phyloP scores from a whole-genome alignment of 805 yeast genomes.

The Cyberlindnera meyerae region DNA sequence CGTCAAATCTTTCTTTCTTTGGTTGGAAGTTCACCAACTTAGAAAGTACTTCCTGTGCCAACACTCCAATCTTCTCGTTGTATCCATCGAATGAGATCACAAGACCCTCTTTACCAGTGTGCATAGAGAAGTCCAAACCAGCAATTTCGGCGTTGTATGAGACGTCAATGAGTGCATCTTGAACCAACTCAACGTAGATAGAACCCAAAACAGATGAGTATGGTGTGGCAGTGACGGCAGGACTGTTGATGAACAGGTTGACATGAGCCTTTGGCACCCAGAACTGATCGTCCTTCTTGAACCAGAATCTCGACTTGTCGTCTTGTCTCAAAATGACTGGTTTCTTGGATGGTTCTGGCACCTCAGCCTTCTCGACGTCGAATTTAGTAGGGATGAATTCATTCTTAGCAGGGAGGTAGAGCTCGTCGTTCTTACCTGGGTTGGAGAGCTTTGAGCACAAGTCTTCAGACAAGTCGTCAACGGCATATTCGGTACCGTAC shows the following conservation, averaged over 20 bases:
- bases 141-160: slow-evolving; percentile 84
- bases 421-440: slow-evolving; percentile 28
- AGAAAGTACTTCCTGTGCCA: slow-evolving; percentile 56
- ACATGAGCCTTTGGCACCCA: slow-evolving; percentile 83
- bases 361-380: slow-evolving; percentile 43
- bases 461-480: slow-evolving; percentile 38
- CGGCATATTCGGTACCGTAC: slow-evolving; percentile 83
- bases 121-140: slow-evolving; percentile 57
- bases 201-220: slow-evolving; percentile 52
- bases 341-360: slow-evolving; percentile 35
- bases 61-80: slow-evolving; percentile 68
- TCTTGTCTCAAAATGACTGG: slow-evolving; percentile 59
- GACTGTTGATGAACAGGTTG: slow-evolving; percentile 58
- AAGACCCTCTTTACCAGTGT: slow-evolving; percentile 65
- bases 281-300: slow-evolving; percentile 82
- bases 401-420: slow-evolving; percentile 69
- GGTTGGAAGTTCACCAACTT: slow-evolving; percentile 48
- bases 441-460: slow-evolving; percentile 32
- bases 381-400: slow-evolving; percentile 80
- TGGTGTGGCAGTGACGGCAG: slow-evolving; percentile 57
- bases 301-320: slow-evolving; percentile 65
- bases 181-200: slow-evolving; percentile 63
- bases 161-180: slow-evolving; percentile 69
- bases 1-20: slow-evolving; percentile 54
- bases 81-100: slow-evolving; percentile 69